phyloP scores from a whole-genome alignment of 2,329 filamentous ascomycete species.

The Lecanosticta acicola region DNA sequence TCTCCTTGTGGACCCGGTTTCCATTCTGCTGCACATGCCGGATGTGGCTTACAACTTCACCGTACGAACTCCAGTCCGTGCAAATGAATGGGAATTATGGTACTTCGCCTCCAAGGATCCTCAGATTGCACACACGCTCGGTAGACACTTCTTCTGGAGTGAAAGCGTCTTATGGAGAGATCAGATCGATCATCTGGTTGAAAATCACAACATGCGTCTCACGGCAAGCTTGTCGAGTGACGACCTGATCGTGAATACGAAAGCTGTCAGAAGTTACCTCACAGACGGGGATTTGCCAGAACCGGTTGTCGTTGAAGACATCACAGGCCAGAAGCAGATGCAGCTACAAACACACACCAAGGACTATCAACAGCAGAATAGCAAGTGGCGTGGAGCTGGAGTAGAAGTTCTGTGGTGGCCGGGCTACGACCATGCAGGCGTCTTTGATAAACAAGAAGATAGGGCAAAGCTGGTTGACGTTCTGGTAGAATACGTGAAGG shows the following conservation, averaged over 20 bases:
- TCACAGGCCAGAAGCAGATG: constrained; percentile 18
- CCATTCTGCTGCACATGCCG: constrained; percentile 61
- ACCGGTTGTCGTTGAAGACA: constrained; percentile 20
- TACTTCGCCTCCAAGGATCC: constrained; percentile 66
- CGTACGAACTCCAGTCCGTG: constrained; percentile 38
- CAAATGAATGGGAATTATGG: constrained; percentile 66
- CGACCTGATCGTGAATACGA: constrained; percentile 61
- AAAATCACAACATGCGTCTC: constrained; percentile 36
- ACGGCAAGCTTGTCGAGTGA: constrained; percentile 55
- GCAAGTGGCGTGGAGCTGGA: constrained; percentile 35
- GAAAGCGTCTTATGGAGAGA: constrained; percentile 67
- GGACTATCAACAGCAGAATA: constrained; percentile 26
- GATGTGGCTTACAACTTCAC: constrained; percentile 69
- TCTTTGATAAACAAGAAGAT: constrained; percentile 42
- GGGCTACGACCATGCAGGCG: constrained; percentile 59
- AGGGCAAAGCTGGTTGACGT: constrained; percentile 24
- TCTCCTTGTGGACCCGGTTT: constrained; percentile 58
- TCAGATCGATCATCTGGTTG: constrained; percentile 45
- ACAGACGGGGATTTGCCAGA: constrained; percentile 32
- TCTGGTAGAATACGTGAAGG: constrained; percentile 23
- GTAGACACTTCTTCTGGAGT: constrained; percentile 65
- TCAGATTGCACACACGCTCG: constrained; percentile 59
- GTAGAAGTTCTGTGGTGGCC: constrained; percentile 58
- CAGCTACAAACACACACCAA: constrained; percentile 29
- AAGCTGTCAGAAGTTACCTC: constrained; percentile 55